Evolutionary conservation across 495 filamentous ascomycete genomes (phyloP), one percentile per base, ranked within the genome.

Genomic region (Penicillium psychrofluorescens): DNA sequence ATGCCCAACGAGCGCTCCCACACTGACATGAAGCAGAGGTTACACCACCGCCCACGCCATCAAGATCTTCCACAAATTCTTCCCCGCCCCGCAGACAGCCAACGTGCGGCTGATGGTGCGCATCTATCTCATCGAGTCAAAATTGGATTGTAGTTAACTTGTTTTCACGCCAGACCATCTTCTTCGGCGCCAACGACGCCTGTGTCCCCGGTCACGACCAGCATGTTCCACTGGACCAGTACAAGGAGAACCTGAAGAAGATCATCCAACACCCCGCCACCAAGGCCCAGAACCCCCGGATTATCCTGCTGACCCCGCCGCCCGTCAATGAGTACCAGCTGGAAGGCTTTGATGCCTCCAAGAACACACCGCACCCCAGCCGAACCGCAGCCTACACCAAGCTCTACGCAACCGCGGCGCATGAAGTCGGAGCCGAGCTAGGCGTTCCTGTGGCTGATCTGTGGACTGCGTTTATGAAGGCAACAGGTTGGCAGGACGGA

Each of bases 161-260:
- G 8, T 10, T 10, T 34, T 34, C 32, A 34, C 9, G 7, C n/a
- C 41, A 91, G 86, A 72, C 82, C 15, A 68, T 95, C 49, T 88
- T 92, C 54, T 80, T 95, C 46, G 90, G 90, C 12, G 86, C 90
- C 54, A 95, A 95, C 57, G 90, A 95, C 59, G 83, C 90, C 7
- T 75, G 72, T 43, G 53, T 90, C n/a, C 69, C 71, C 13, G 62
- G 70, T 34, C 78, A 70, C 44, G 61, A 65, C 6, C 90, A 95
- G 58, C 77, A 87, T 55, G 76, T 95, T n/a, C 78, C 86, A 2
- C 62, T 91, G 13, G 74, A 80, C 4, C 65, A 77, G 43, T 95
- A 83, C 67, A 79, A 78, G 53, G 66, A 72, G 45, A 95, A 94
- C 53, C 62, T 95, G 39, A 72, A 62, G 39, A 63, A 65, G 38